A percentile compares a stretch with the other conserved stretches of the same genome.
phyloP scores from a whole-genome alignment of 345 rosid genomes.

The Arabis alpina region DNA sequence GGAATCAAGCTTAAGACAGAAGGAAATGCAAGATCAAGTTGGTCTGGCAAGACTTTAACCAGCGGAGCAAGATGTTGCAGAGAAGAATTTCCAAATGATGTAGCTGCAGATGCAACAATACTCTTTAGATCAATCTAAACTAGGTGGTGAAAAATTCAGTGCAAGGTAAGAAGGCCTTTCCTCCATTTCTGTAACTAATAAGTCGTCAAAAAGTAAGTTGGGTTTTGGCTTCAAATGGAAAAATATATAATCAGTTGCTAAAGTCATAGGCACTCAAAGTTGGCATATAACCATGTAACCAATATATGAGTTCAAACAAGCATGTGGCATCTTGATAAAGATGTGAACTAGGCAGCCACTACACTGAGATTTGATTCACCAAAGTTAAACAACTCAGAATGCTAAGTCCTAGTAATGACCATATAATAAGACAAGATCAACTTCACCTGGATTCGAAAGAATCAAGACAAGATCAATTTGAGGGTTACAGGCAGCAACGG shows the following conservation, averaged over 20 bases:
- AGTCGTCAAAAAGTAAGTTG: slow-evolving; percentile 4
- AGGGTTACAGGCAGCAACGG: slow-evolving; percentile 73
- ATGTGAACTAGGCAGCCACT: slow-evolving; percentile 22
- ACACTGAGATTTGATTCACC: not conserved
- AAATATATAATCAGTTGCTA: not conserved
- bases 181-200: not conserved
- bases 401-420: slow-evolving; percentile 5
- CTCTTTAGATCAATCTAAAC: slow-evolving; percentile 6
- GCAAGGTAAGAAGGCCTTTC: slow-evolving; percentile 14
- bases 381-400: slow-evolving; percentile 11
- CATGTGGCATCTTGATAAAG: not conserved
- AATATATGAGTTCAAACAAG: slow-evolving; percentile 15
- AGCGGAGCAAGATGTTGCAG: slow-evolving; percentile 62
- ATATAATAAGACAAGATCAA: not conserved
- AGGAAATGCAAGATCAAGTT: slow-evolving; percentile 37
- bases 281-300: slow-evolving; percentile 25
- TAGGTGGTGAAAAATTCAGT: slow-evolving; percentile 27
- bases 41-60: slow-evolving; percentile 55
- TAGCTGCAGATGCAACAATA: slow-evolving; percentile 56
- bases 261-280: slow-evolving; percentile 2
- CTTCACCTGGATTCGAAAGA: slow-evolving; percentile 73
- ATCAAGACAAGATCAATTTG: slow-evolving; percentile 65
- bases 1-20: slow-evolving; percentile 35
- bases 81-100: slow-evolving; percentile 66
- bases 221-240: not conserved